phyloP scores from a whole-genome alignment of 2,329 filamentous ascomycete genomes.

The Epichloe bromicola region DNA sequence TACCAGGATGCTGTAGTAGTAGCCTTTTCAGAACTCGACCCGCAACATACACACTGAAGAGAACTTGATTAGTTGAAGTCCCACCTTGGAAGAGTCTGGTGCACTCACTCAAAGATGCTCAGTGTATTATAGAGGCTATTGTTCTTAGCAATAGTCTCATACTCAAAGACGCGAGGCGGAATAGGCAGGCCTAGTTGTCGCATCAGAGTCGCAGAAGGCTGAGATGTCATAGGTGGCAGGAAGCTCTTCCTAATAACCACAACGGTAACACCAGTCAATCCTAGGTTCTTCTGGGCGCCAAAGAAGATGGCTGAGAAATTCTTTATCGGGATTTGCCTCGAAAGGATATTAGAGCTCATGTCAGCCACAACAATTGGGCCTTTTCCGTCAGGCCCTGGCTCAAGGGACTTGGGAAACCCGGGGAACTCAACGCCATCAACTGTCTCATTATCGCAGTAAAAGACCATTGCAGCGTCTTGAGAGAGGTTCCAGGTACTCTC shows the following conservation, averaged over 20 bases:
- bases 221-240: constrained; percentile 51
- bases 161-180: constrained; percentile 68
- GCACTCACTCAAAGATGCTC: constrained; percentile 67
- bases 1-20: constrained; percentile 49
- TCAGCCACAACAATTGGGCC: constrained; percentile 74
- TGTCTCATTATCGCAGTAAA: constrained; percentile 90
- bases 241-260: constrained; percentile 73
- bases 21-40: constrained; percentile 78
- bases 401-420: constrained; percentile 51
- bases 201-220: constrained; percentile 56
- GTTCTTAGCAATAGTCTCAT: constrained; percentile 77
- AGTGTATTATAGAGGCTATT: constrained; percentile 94
- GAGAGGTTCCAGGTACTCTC: constrained; percentile 66
- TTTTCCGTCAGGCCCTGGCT: constrained; percentile 43
- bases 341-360: constrained; percentile 91
- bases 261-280: constrained; percentile 73
- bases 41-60: constrained; percentile 68
- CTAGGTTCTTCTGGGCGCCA: constrained; percentile 90
- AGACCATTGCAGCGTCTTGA: constrained; percentile 58
- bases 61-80: not conserved
- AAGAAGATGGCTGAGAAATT: constrained; percentile 84
- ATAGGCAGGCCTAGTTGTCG: constrained; percentile 64
- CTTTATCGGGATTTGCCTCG: constrained; percentile 58
- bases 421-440: constrained; percentile 90
- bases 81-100: too few relatives aligned